Conservation (phyloP, 83 land plant genomes). For the Larix sibirica region DNA sequence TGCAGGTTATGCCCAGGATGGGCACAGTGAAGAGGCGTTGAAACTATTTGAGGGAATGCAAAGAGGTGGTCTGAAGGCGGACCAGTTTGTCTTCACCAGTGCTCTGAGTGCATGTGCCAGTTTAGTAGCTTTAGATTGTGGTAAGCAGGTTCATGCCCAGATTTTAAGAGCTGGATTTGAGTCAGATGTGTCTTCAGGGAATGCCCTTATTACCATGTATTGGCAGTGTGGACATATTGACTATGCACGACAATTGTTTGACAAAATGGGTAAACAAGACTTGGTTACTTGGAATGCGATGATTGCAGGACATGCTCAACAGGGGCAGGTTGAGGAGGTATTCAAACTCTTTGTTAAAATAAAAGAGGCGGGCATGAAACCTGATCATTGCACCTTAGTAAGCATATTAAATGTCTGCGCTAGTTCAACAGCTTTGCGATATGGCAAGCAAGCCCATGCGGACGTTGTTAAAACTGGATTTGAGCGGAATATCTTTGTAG, state of each 20-base stretch:
- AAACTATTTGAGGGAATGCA: constrained; percentile 24
- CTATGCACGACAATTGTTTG: constrained; percentile 9
- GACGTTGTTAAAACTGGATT: constrained; percentile 30
- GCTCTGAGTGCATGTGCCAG: constrained; percentile 14
- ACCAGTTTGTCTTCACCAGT: constrained; percentile 16
- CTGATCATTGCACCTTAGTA: too few species aligned
- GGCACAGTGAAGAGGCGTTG: constrained; percentile 16
- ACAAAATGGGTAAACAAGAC: background rate
- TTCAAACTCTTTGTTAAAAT: too few species aligned
- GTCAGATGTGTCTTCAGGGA: background rate
- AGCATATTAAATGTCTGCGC: too few species aligned
- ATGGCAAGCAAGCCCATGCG: constrained; percentile 22
- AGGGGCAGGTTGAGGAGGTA: too few species aligned
- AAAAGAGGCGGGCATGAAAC: too few species aligned
- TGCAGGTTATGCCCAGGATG: constrained; percentile 20
- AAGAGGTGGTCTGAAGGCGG: background rate
- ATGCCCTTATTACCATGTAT: constrained; percentile 15
- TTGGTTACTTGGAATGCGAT: constrained; percentile 18
- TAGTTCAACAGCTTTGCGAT: too few species aligned
- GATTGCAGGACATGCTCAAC: background rate
- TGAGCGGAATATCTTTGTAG: constrained; percentile 32
- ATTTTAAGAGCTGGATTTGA: constrained; percentile 5
- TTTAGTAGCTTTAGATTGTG: constrained; percentile 2
- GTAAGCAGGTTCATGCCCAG: constrained; percentile 11
- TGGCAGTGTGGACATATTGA: background rate